A percentile compares a stretch with the other conserved stretches of the same genome.
phyloP scores from a whole-genome alignment of 2,329 filamentous ascomycete genomes.

The Colletotrichum sojae region DNA sequence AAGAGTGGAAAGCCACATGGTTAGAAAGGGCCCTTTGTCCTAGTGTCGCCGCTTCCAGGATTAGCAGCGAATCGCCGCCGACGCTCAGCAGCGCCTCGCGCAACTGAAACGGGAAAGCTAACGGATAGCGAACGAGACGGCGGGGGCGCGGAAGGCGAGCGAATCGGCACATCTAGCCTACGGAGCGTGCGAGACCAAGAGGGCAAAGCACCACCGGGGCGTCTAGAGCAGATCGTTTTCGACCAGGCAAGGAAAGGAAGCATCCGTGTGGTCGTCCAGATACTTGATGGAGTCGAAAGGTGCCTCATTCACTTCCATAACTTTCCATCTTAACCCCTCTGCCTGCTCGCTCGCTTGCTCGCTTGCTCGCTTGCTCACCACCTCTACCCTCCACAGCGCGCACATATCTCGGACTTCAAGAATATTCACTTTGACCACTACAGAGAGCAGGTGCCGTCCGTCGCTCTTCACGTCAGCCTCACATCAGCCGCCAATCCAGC shows the following conservation, averaged over 20 bases:
- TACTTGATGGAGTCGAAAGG: conserved; percentile 22
- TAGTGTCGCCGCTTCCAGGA: conserved; percentile 25
- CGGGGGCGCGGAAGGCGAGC: background rate
- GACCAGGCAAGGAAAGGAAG: background rate
- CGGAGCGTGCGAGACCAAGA: background rate
- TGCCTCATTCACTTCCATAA: conserved; percentile 4
- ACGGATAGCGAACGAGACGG: background rate
- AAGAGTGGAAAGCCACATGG: conserved; percentile 30
- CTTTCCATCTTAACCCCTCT: background rate
- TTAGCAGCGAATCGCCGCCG: conserved; percentile 24
- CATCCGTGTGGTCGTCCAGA: conserved; percentile 5
- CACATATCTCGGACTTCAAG: conserved; percentile 2
- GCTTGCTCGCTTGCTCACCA: conserved; percentile 5
- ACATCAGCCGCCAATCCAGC: background rate
- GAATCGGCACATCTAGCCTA: background rate
- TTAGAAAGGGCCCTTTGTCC: conserved; percentile 25
- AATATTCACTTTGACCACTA: conserved; percentile 9
- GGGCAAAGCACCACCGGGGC: background rate
- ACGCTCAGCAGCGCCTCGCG: conserved; percentile 21
- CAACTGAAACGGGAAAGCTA: conserved; percentile 14
- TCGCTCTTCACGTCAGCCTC: conserved; percentile 2
- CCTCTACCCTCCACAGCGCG: conserved; percentile 1
- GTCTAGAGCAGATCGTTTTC: conserved; percentile 6
- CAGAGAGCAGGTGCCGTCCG: conserved; percentile 12
- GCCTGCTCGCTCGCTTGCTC: background rate